Evolutionary conservation across 208 protist species (phyloP).

Genomic region (Wallacemonas rigidus): DNA sequence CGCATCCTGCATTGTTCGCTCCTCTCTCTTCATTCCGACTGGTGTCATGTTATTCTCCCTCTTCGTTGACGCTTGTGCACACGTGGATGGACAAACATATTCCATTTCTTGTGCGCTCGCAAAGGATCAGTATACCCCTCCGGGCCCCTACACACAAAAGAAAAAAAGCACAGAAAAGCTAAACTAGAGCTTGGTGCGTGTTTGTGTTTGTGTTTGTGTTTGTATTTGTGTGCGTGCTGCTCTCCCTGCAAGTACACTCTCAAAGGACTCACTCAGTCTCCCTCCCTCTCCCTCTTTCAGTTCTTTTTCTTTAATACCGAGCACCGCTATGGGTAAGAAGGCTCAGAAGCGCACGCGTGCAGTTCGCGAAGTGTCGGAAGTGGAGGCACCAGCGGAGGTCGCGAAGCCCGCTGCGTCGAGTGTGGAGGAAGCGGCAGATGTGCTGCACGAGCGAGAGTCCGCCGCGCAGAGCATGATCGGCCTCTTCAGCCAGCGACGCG

Average conservation of each 20-base stretch:
- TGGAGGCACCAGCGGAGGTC: not conserved
- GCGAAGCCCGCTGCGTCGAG: not conserved
- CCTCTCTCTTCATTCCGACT: not conserved
- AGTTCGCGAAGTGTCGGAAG: conserved; percentile 6
- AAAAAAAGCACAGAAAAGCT: no score
- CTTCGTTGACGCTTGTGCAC: not conserved
- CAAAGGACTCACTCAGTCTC: not conserved
- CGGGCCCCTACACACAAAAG: no score
- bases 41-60: conserved; percentile 2
- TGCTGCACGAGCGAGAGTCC: conserved; percentile 25
- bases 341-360: conserved; percentile 33
- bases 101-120: no score
- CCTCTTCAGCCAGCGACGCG: conserved; percentile 42
- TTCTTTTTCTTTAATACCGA: conserved; percentile 16
- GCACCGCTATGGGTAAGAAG: conserved; percentile 15
- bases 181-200: no score
- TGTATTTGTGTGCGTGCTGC: no score
- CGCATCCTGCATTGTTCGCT: not conserved
- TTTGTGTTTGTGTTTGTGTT: no score
- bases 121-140: no score
- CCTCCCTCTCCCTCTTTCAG: not conserved
- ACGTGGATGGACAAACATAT: no score
- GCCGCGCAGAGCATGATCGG: conserved; percentile 59
- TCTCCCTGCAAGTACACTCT: no score
- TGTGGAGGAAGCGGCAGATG: conserved; percentile 21